phyloP scores from a whole-genome alignment of 2,329 filamentous ascomycete genomes.

The Thielaviopsis punctulata region DNA sequence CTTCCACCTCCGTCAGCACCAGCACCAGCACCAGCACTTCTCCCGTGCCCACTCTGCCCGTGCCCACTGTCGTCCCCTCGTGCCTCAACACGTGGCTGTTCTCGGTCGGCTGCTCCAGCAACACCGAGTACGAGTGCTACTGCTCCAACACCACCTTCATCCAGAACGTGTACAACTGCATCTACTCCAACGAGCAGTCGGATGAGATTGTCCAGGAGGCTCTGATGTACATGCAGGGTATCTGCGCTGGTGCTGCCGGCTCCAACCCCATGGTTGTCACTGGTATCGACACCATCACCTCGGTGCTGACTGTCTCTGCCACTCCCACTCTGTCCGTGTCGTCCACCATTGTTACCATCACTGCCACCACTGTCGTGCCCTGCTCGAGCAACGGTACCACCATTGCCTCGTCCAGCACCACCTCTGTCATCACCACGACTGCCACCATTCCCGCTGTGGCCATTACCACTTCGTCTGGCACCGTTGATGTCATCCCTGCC shows the following conservation, averaged over 20 bases:
- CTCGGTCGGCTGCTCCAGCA: conserved; percentile 58
- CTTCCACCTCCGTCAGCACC: conserved; percentile 17
- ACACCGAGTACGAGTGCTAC: conserved; percentile 72
- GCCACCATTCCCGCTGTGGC: conserved; percentile 36
- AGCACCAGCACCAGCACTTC: conserved; percentile 18
- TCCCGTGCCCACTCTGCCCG: conserved; percentile 26
- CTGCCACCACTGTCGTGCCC: conserved; percentile 19
- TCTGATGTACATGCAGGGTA: conserved; percentile 73
- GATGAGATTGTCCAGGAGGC: conserved; percentile 51
- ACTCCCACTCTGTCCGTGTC: conserved; percentile 34
- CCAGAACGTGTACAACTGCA: conserved; percentile 61
- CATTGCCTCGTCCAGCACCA: conserved; percentile 27
- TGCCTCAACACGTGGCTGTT: conserved; percentile 88
- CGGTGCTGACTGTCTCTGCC: conserved; percentile 37
- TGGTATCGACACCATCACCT: conserved; percentile 46
- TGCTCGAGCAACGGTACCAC: conserved; percentile 19
- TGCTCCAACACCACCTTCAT: conserved; percentile 67
- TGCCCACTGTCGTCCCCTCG: conserved; percentile 60
- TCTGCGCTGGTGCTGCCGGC: conserved; percentile 61
- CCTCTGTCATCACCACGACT: conserved; percentile 33
- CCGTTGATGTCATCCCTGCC: conserved; percentile 11
- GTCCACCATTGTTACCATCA: conserved; percentile 34
- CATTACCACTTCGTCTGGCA: conserved; percentile 22
- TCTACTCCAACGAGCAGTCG: conserved; percentile 58
- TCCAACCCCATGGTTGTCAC: conserved; percentile 77